Percentiles rank a stretch among this genome's conserved stretches.
Evolutionary conservation across 768 basidiomycete genomes (phyloP).

Genomic region (Macrocybe gigantea): DNA sequence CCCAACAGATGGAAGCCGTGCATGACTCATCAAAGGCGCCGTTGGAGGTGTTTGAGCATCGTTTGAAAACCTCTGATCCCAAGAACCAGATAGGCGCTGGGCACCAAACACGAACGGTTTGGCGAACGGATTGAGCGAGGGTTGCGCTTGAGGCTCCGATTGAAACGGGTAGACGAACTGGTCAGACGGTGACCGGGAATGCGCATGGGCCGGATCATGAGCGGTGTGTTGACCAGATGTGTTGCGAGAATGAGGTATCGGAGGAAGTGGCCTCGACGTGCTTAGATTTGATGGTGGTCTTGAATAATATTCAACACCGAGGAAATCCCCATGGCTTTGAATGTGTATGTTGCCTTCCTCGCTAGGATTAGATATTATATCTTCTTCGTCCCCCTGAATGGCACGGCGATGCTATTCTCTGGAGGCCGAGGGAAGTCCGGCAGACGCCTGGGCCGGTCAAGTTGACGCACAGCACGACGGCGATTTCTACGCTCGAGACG

Average conservation of each 20-base stretch:
- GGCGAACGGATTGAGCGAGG: conserved; percentile 68
- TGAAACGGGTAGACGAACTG: conserved; percentile 17
- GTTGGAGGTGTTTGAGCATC: conserved; percentile 25
- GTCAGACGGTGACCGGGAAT: conserved; percentile 52
- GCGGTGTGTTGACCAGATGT: conserved; percentile 55
- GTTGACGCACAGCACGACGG: conserved; percentile 38
- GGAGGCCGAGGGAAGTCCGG: conserved; percentile 82
- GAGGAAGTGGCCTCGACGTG: conserved; percentile 47
- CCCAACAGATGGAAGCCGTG: conserved; percentile 44
- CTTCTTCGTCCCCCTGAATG: conserved; percentile 37
- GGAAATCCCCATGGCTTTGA: conserved; percentile 31
- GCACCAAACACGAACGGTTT: conserved; percentile 81
- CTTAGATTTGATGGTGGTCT: conserved; percentile 39
- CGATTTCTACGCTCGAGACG: conserved; percentile 60
- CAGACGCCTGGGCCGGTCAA: conserved; percentile 63
- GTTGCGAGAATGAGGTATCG: conserved; percentile 60
- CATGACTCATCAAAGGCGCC: conserved; percentile 29
- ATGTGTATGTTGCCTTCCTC: conserved; percentile 53
- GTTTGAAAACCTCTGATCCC: conserved; percentile 26
- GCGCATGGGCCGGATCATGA: conserved; percentile 57
- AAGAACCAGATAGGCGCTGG: conserved; percentile 23
- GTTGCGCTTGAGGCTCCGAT: conserved; percentile 18
- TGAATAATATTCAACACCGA: conserved; percentile 42
- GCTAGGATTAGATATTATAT: conserved; percentile 82
- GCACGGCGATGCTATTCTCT: conserved; percentile 37